A percentile compares a stretch with the other conserved stretches of the same genome.
Evolutionary conservation across 2,329 filamentous ascomycete species (phyloP).

Genomic region (Macrophomina pseudophaseolina): DNA sequence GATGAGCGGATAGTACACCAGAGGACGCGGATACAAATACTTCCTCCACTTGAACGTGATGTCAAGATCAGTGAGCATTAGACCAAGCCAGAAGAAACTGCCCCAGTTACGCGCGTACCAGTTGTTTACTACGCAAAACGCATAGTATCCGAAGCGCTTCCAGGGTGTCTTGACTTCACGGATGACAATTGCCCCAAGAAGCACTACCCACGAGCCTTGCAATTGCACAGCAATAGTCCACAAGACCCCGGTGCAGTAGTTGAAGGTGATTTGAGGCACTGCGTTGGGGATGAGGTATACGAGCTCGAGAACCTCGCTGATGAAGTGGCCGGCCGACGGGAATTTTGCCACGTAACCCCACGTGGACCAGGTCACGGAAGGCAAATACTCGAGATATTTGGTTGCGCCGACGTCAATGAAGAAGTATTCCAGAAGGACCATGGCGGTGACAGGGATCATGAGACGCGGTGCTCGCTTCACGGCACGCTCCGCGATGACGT

Average conservation of each 20-base stretch:
- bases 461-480: slow-evolving; percentile 52
- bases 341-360: slow-evolving; percentile 53
- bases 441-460: slow-evolving; percentile 51
- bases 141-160: slow-evolving; percentile 54
- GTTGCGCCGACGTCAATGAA: slow-evolving; percentile 52
- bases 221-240: slow-evolving; percentile 58
- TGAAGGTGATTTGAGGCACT: slow-evolving; percentile 53
- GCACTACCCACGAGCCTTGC: slow-evolving; percentile 53
- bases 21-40: slow-evolving; percentile 43
- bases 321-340: slow-evolving; percentile 49
- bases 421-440: slow-evolving; percentile 55
- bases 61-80: slow-evolving; percentile 53
- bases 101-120: slow-evolving; percentile 57
- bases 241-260: slow-evolving; percentile 57
- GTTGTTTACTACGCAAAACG: slow-evolving; percentile 49
- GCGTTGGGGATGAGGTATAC: slow-evolving; percentile 55
- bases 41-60: slow-evolving; percentile 52
- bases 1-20: slow-evolving; percentile 46
- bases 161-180: slow-evolving; percentile 52
- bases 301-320: slow-evolving; percentile 53
- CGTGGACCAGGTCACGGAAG: slow-evolving; percentile 54
- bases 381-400: slow-evolving; percentile 51
- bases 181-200: slow-evolving; percentile 51
- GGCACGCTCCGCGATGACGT: slow-evolving; percentile 51
- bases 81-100: slow-evolving; percentile 52